phyloP scores from a whole-genome alignment of 2,329 filamentous ascomycete species.

The Parafenestella ontariensis region DNA sequence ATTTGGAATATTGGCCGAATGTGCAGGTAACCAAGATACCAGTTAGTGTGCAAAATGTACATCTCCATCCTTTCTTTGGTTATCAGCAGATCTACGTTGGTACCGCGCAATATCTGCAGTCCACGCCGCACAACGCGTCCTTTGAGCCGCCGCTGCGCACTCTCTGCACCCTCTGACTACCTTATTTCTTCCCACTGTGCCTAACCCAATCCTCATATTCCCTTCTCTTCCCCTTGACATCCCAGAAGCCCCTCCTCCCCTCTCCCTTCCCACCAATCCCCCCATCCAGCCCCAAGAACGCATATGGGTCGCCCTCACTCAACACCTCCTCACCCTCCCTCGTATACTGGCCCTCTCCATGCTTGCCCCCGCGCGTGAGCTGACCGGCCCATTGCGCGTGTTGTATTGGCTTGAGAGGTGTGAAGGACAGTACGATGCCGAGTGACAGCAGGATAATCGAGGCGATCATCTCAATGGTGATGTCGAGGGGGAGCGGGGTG shows the following conservation, averaged over 20 bases:
- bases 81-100: background rate
- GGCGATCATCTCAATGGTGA: conserved; percentile 82
- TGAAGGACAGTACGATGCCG: conserved; percentile 80
- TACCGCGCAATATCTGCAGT: background rate
- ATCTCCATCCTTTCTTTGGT: background rate
- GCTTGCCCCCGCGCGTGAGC: conserved; percentile 77
- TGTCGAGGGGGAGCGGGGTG: conserved; percentile 76
- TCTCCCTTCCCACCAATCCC: conserved; percentile 69
- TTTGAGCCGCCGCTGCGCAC: background rate
- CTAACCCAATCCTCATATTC: conserved; percentile 82
- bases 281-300: conserved; percentile 58
- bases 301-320: conserved; percentile 78
- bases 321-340: conserved; percentile 73
- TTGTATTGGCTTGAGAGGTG: conserved; percentile 82
- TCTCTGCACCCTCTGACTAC: background rate
- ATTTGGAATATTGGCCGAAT: background rate
- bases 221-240: conserved; percentile 82
- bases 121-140: background rate
- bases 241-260: conserved; percentile 81
- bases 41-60: too few species aligned
- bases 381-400: conserved; percentile 84
- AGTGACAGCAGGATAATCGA: conserved; percentile 81
- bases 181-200: conserved; percentile 24
- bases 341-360: conserved; percentile 61
- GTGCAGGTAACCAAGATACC: too few species aligned